Conservation (phyloP, 1,139 yeast species). For the Zygosaccharomyces pseudobailii region DNA sequence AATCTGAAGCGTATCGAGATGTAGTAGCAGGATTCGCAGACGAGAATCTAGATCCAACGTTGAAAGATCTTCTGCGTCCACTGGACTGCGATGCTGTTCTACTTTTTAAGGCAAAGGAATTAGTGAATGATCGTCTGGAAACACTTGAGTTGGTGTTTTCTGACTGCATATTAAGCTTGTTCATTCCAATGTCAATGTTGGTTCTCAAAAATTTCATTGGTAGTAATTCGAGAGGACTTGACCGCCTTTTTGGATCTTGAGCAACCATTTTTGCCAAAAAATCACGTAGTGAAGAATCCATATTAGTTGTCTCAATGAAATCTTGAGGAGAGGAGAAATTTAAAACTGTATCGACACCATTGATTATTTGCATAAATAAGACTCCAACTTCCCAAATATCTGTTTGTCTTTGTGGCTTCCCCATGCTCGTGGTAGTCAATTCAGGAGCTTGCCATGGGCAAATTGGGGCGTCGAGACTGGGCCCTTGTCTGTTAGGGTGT, state of each 20-base stretch:
- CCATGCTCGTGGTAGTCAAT: constrained; percentile 38
- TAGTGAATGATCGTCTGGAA: constrained; percentile 12
- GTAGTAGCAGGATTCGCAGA: constrained; percentile 30
- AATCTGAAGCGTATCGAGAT: constrained; percentile 73
- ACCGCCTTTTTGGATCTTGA: constrained; percentile 62
- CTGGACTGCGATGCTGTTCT: constrained; percentile 28
- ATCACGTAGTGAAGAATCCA: constrained; percentile 56
- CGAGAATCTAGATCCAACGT: constrained; percentile 36
- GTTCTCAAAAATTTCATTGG: constrained; percentile 79
- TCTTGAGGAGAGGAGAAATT: constrained; percentile 58
- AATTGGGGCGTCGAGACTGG: constrained; percentile 23
- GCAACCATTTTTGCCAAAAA: constrained; percentile 64
- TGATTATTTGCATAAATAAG: constrained; percentile 63
- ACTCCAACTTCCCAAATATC: constrained; percentile 95
- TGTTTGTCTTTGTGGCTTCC: constrained; percentile 63
- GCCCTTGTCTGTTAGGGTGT: constrained; percentile 42
- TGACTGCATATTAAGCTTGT: constrained; percentile 17
- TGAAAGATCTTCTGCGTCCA: constrained; percentile 38
- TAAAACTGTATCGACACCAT: constrained; percentile 53
- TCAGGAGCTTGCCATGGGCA: constrained; percentile 78
- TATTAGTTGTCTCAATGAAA: constrained; percentile 47
- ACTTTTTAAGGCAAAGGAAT: constrained; percentile 12
- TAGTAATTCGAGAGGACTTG: constrained; percentile 75
- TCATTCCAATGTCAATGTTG: constrained; percentile 43
- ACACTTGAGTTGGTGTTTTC: constrained; percentile 9